Base-by-base conservation (phyloP, 164 flowering plant genomes). In the Macadamia integrifolia region DNA sequence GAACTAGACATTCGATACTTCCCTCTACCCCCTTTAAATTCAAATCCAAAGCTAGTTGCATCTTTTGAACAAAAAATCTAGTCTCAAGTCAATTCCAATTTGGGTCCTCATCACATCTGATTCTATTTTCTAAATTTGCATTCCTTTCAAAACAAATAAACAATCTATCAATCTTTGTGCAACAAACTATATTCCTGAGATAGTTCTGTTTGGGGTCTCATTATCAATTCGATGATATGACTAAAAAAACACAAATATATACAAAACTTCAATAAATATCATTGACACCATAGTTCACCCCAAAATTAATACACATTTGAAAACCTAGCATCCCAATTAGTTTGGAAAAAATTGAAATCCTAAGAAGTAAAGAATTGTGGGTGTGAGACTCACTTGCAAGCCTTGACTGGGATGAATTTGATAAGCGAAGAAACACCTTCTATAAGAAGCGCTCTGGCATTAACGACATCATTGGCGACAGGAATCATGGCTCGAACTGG, bases 341-440 rank as follows among this genome's bases (percentile, higher is more conserved):
- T 46, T 4, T 43, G 10, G 50, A 12, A 61, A 0, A 48, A 23
- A 52, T 8, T 8, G 15, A 14, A 53, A 1, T 53, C n/a, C 57
- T 1, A 53, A 1, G 11, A 14, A 49, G 53, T 49, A 49, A 17
- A 10, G 65, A 8, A 48, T 48, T 28, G 28, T 28, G 9, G 31
- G 23, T 59, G n/a, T 46, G 46, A 8, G 6, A 78, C 88, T 80
- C 80, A 94, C 98, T 86, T 92, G 92, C 97, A 94, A 29, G 92
- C 72, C 68, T 82, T 61, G 68, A 87, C 66, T 5, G 97, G 92
- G 35, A 88, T 64, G 10, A 61, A 55, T 68, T 78, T 79, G 70
- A 94, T 76, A 67, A 92, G 93, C 9, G 79, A 18, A 28, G 92
- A 83, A 40, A 92, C 84, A 43, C 97, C 97, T 55, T 78, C 80